Evolutionary conservation across 257 asterid genomes (phyloP).

Genomic region (Scutellaria barbata): DNA sequence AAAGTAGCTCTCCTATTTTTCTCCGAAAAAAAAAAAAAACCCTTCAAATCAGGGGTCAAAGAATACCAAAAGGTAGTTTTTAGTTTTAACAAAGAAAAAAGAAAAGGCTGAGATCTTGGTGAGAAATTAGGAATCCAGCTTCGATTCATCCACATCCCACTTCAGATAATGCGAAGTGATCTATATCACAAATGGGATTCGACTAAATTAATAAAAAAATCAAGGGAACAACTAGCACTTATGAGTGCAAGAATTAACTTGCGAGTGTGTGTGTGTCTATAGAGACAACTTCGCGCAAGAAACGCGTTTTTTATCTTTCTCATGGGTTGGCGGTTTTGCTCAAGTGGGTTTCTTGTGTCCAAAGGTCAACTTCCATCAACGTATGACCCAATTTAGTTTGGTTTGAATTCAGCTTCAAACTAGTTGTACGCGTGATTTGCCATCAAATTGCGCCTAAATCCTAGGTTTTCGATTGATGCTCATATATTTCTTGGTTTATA

Average conservation of each 20-base stretch:
- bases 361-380: constrained; percentile 28
- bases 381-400: not conserved
- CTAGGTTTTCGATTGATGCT: not conserved
- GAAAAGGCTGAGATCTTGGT: constrained; percentile 52
- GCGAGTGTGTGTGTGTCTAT: constrained; percentile 12
- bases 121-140: constrained; percentile 35
- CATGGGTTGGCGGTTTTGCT: constrained; percentile 12
- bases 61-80: constrained; percentile 15
- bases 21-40: not conserved
- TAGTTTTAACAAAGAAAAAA: constrained; percentile 11
- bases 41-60: constrained; percentile 38
- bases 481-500: too few relatives aligned
- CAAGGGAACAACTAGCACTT: constrained; percentile 19
- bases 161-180: constrained; percentile 38
- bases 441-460: not conserved
- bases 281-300: constrained; percentile 27
- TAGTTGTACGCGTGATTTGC: constrained; percentile 5
- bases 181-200: constrained; percentile 34
- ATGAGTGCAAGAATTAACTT: constrained; percentile 23
- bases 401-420: not conserved
- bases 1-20: constrained; percentile 18
- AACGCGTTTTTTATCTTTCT: constrained; percentile 40
- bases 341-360: constrained; percentile 23
- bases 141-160: constrained; percentile 25
- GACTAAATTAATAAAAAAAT: constrained; percentile 29